These are phyloP conservation scores for Nicotiana sylvestris DNA, from an alignment of 257 asterid species.

Conservation along the genomic window DNA sequence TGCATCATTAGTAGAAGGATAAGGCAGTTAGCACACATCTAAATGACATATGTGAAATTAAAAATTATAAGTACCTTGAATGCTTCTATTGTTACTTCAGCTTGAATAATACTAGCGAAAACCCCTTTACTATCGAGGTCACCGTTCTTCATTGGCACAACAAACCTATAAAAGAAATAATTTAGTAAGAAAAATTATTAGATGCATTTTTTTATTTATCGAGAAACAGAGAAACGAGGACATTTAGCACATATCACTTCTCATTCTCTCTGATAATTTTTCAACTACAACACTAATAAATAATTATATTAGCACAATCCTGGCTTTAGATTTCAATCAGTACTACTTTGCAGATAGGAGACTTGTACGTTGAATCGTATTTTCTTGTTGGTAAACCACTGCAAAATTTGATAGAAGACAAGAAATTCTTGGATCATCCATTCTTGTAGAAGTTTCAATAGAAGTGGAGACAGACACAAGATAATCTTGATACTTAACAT, in stretches of 20 bases:
- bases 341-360: slow-evolving; percentile 64
- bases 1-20: too few relatives aligned
- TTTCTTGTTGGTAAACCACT: slow-evolving; percentile 82
- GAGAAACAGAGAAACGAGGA: not conserved
- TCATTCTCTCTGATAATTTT: not conserved
- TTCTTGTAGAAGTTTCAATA: too few relatives aligned
- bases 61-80: slow-evolving; percentile 52
- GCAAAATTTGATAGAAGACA: slow-evolving; percentile 56
- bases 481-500: too few relatives aligned
- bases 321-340: not conserved
- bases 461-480: too few relatives aligned
- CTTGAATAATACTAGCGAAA: slow-evolving; percentile 46
- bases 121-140: slow-evolving; percentile 80
- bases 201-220: not conserved
- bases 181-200: not conserved
- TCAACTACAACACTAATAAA: not conserved
- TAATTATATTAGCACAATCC: not conserved
- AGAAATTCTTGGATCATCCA: too few relatives aligned
- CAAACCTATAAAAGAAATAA: slow-evolving; percentile 35
- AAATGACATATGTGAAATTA: not conserved
- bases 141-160: slow-evolving; percentile 78
- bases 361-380: slow-evolving; percentile 74
- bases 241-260: not conserved
- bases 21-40: not conserved
- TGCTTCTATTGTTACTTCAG: slow-evolving; percentile 68